Percentiles rank a stretch among this genome's conserved stretches.
These are phyloP conservation scores for Tephrocybe sp. DNA, from an alignment of 768 basidiomycete genomes.

Conservation along the genomic window DNA sequence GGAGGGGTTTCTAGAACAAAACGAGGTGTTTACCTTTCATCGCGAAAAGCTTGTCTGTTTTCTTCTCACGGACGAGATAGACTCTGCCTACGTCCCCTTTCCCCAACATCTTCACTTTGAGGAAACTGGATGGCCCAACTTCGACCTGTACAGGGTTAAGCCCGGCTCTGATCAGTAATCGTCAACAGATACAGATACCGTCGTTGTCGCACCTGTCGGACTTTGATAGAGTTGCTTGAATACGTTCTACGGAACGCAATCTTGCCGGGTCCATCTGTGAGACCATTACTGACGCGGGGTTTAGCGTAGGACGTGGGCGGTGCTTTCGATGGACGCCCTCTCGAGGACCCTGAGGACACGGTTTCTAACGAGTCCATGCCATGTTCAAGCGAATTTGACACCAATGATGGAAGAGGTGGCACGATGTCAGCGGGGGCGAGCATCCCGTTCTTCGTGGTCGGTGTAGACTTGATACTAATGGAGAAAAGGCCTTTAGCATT, in stretches of 20 bases:
- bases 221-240: slow-evolving; percentile 96
- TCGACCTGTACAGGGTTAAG: slow-evolving; percentile 62
- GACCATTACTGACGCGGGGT: slow-evolving; percentile 46
- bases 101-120: slow-evolving; percentile 97
- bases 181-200: slow-evolving; percentile 6
- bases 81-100: slow-evolving; percentile 99
- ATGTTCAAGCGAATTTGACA: slow-evolving; percentile 52
- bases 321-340: slow-evolving; percentile 46
- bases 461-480: slow-evolving; percentile 53
- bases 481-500: slow-evolving; percentile 92
- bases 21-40: slow-evolving; percentile 86
- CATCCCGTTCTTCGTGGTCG: slow-evolving; percentile 74
- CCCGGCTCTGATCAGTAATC: slow-evolving; percentile 9
- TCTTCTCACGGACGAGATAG: slow-evolving; percentile 98
- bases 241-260: slow-evolving; percentile 91
- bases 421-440: slow-evolving; percentile 68
- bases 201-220: slow-evolving; percentile 64
- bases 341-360: slow-evolving; percentile 73
- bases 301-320: slow-evolving; percentile 40
- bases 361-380: slow-evolving; percentile 78
- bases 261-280: slow-evolving; percentile 53
- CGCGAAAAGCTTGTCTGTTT: slow-evolving; percentile 91
- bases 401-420: slow-evolving; percentile 53
- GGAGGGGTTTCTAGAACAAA: slow-evolving; percentile 21
- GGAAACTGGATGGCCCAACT: slow-evolving; percentile 91